phyloP scores from a whole-genome alignment of 2,329 filamentous ascomycete species.

The Diaporthe ampelina region DNA sequence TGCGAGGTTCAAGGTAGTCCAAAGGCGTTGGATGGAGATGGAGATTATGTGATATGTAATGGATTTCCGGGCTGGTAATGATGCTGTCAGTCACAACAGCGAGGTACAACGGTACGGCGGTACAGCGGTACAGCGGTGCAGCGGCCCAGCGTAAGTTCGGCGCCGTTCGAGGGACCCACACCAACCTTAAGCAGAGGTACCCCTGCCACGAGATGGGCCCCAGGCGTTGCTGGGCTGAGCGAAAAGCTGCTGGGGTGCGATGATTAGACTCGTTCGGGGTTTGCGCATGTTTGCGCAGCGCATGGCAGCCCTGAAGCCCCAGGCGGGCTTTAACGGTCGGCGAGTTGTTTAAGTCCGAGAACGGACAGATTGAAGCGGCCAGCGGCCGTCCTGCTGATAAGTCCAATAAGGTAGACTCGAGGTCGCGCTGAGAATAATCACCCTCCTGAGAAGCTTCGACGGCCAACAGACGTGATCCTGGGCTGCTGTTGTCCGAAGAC shows the following conservation, averaged over 20 bases:
- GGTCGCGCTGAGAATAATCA: slow-evolving; percentile 24
- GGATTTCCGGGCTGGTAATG: slow-evolving; percentile 35
- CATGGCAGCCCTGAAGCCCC: slow-evolving; percentile 10
- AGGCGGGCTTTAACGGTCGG: slow-evolving; percentile 49
- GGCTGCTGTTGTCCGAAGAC: neutral
- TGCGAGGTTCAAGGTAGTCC: slow-evolving; percentile 1
- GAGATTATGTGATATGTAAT: slow-evolving; percentile 43
- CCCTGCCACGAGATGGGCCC: slow-evolving; percentile 33
- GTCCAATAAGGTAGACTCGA: slow-evolving; percentile 29
- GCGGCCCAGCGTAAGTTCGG: slow-evolving; percentile 27
- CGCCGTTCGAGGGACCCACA: slow-evolving; percentile 39
- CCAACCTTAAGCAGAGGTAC: slow-evolving; percentile 32
- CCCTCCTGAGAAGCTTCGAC: slow-evolving; percentile 22
- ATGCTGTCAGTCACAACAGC: slow-evolving; percentile 24
- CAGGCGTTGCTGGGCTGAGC: slow-evolving; percentile 40
- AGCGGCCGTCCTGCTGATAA: slow-evolving; percentile 32
- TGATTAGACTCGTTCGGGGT: slow-evolving; percentile 35
- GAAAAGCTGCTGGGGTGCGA: slow-evolving; percentile 34
- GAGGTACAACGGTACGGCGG: slow-evolving; percentile 14
- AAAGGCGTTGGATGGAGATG: slow-evolving; percentile 31
- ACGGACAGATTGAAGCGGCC: slow-evolving; percentile 37
- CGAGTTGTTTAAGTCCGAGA: slow-evolving; percentile 57
- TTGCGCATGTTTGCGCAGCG: slow-evolving; percentile 24
- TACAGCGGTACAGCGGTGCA: slow-evolving; percentile 6
- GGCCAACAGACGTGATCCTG: slow-evolving; percentile 16